These are phyloP conservation scores for Cucumis cinereus DNA, from an alignment of 306 rosid species.

Conservation along the genomic window DNA sequence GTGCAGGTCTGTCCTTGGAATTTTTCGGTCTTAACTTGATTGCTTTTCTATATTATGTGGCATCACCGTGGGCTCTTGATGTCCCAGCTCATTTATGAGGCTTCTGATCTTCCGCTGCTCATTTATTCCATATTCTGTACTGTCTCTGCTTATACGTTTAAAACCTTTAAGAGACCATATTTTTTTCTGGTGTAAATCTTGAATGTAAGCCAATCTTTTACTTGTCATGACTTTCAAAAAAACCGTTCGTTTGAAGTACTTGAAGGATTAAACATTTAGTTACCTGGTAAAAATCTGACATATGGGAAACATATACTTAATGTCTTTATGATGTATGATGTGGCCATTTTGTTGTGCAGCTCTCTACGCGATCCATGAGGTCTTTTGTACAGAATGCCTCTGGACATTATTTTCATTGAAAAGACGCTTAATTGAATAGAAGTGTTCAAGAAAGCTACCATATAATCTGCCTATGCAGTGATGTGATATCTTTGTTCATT, in stretches of 20 bases:
- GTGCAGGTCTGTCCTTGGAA: not conserved
- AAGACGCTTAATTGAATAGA: not conserved
- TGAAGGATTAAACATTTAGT: not conserved
- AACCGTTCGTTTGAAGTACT: not conserved
- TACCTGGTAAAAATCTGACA: not conserved
- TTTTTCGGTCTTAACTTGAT: not conserved
- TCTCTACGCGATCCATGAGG: not conserved
- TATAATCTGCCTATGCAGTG: not conserved
- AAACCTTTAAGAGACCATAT: not conserved
- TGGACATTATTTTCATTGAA: not conserved
- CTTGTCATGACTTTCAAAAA: not conserved
- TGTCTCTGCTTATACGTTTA: not conserved
- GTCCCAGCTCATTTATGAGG: not conserved
- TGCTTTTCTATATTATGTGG: not conserved
- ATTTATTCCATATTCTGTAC: not conserved
- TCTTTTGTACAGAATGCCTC: not conserved
- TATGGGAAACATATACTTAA: not conserved
- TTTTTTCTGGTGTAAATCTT: not conserved
- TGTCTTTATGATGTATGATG: not conserved
- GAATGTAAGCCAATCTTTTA: not conserved
- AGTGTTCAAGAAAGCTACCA: not conserved
- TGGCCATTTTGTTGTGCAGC: not conserved
- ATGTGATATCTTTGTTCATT: not conserved
- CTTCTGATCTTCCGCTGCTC: not conserved
- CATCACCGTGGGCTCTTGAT: not conserved